Evolutionary conservation across 2,329 filamentous ascomycete genomes (phyloP), one percentile per base, ranked within the genome.

Genomic region (Stenocarpella maydis): DNA sequence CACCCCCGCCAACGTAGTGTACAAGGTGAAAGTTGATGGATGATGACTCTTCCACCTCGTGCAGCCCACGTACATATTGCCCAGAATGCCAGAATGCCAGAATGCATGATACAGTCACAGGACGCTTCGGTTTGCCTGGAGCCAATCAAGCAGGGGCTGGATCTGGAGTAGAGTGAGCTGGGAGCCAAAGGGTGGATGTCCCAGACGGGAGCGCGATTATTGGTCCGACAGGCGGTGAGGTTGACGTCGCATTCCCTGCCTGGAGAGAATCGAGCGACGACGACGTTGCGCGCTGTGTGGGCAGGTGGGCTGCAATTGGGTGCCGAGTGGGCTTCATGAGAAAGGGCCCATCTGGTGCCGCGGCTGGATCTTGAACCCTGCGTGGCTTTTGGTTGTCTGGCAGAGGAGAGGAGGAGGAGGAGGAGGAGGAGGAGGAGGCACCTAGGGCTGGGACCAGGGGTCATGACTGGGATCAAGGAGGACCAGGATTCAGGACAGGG

Each of bases 141-240:
- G 28, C 58, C 58, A 63, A 49, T 63, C 43, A 63, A 63, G 28
- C 41, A 63, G 43, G 28, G 58, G 41, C 43, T 24, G 26, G 28
- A 21, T 34, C 55, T 61, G 41, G 41, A 34, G 58, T 43, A n/a
- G 26, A 37, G 41, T 37, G 58, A 61, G 47, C 58, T 34, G 26
- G 58, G 47, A 34, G 58, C 58, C 41, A 61, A 17, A 49, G 58
- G 58, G 58, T 49, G 26, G 58, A 61, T 47, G 58, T 24, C 24
- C 41, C 26, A 17, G 43, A 47, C 58, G 58, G 58, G 43, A 58
- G 52, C 52, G 52, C 65, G 65, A 66, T 69, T 55, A 69, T 71
- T 71, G 69, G 69, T n/a, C 58, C 55, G 67, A 67, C 67, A 71
- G 63, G 70, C 70, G 70, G 70, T 71, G 70, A 61, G 50, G 50